Evolutionary conservation across 2,329 filamentous ascomycete genomes (phyloP), one percentile per base, ranked within the genome.

Genomic region (Hortaea werneckii): DNA sequence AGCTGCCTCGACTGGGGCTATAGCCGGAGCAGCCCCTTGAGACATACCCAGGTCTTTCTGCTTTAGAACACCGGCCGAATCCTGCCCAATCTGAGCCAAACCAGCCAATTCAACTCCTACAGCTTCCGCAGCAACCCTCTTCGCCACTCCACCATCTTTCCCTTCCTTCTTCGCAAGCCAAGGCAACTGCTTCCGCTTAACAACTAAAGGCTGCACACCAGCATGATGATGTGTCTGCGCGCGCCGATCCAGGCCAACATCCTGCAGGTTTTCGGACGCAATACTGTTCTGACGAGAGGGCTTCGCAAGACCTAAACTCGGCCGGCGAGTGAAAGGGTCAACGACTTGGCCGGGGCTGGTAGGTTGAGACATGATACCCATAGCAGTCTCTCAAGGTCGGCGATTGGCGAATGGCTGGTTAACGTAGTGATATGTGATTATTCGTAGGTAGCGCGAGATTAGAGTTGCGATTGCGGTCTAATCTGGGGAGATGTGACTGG

Each of bases 161-260:
- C 20, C 20, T 20, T 20, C 20, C 20, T 20, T 20, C 20, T 20
- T 20, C 4, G 20, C 51, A 27, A 57, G 50, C 55, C 55, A 57
- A 30, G 58, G 58, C 39, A 61, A 47, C 47, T 47, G 57, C 49
- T 59, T 59, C 12, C 54, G 49, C n/a, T 40, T 20, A 32, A 47
- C 28, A 13, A n/a, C 13, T 6, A 35, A 26, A 5, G 40, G 27
- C n/a, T 8, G 27, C 9, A 26, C 13, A 8, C 37, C 41, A 20
- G 20, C 20, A 20, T 20, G 20, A 20, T 20, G 20, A 20, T 20
- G 20, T 20, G 20, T 20, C 20, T 20, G 29, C 5, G 13, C 37
- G 6, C 45, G 34, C 9, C 37, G 34, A 26, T 43, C 43, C 7
- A 42, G 44, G 11, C 44, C 44, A 9, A 10, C 32, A 26, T 46